Percentiles rank a stretch among this genome's conserved stretches.
These are phyloP conservation scores for Domatiomyces globalis DNA, from an alignment of 2,329 filamentous ascomycete genomes.

Conservation along the genomic window DNA sequence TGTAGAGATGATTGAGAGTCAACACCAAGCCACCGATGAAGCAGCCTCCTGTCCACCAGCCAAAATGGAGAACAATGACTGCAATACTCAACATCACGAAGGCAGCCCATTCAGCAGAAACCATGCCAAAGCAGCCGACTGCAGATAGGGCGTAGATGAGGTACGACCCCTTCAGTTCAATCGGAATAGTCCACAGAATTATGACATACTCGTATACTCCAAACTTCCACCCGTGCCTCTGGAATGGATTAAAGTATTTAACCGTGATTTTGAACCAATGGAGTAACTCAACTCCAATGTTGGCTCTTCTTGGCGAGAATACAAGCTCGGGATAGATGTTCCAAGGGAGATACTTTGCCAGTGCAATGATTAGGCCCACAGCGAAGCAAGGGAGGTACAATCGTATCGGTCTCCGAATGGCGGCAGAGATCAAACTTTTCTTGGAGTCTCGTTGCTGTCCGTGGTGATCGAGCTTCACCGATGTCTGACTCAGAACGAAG, in stretches of 20 bases:
- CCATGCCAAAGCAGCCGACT: neutral
- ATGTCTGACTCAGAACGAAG: conserved; percentile 33
- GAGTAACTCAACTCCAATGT: conserved; percentile 6
- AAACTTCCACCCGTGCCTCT: conserved; percentile 12
- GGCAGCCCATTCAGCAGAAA: neutral
- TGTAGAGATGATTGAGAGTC: neutral
- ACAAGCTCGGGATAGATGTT: conserved; percentile 24
- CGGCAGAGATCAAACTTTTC: conserved; percentile 27
- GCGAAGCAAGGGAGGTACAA: conserved; percentile 30
- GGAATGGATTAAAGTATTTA: conserved; percentile 23
- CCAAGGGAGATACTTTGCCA: conserved; percentile 27
- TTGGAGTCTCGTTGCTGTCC: conserved; percentile 26
- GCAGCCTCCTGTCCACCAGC: neutral
- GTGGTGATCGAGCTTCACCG: conserved; percentile 26
- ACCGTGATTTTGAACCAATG: conserved; percentile 17
- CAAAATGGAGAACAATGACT: neutral
- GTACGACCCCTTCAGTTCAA: conserved; percentile 20
- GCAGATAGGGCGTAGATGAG: neutral
- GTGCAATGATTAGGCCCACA: conserved; percentile 27
- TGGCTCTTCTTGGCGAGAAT: conserved; percentile 1
- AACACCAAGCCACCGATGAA: neutral
- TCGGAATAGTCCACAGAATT: conserved; percentile 35
- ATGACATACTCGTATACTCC: conserved; percentile 30
- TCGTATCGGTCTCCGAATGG: conserved; percentile 32
- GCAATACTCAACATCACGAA: neutral